phyloP scores from a whole-genome alignment of 2,329 filamentous ascomycete genomes.

The Cryphonectria carpinicola region DNA sequence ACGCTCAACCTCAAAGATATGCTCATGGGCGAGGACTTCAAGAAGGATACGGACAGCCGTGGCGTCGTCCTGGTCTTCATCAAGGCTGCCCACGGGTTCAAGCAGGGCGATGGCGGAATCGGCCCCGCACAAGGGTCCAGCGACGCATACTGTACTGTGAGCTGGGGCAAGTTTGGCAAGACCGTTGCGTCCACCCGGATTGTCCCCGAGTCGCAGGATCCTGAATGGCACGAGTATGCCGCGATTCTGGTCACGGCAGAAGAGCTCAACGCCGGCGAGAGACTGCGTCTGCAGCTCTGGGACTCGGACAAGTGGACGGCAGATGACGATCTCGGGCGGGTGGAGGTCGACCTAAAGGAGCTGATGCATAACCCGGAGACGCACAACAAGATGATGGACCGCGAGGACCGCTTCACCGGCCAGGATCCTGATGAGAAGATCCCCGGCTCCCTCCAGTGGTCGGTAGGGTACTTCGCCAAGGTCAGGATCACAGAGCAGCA shows the following conservation, averaged over 20 bases:
- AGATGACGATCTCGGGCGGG: constrained; percentile 74
- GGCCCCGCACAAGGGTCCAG: constrained; percentile 65
- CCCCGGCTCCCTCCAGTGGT: constrained; percentile 72
- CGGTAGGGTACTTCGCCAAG: constrained; percentile 73
- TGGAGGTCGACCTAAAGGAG: constrained; percentile 69
- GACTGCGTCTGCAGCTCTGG: constrained; percentile 72
- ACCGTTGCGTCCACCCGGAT: constrained; percentile 69
- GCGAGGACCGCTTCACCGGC: constrained; percentile 67
- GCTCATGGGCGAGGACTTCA: constrained; percentile 78
- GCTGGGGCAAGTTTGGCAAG: constrained; percentile 79
- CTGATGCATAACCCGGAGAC: constrained; percentile 64
- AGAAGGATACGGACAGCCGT: constrained; percentile 69
- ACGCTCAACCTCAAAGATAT: constrained; percentile 77
- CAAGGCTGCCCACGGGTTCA: constrained; percentile 70
- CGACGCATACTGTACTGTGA: constrained; percentile 73
- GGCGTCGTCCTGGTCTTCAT: constrained; percentile 70
- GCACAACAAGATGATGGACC: constrained; percentile 63
- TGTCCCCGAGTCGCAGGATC: constrained; percentile 66
- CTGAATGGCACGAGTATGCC: constrained; percentile 71
- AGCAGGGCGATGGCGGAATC: constrained; percentile 68
- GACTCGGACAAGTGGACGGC: constrained; percentile 74
- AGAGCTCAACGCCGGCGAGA: constrained; percentile 73
- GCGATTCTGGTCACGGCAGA: constrained; percentile 71
- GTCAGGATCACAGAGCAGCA: constrained; percentile 65
- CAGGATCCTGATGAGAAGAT: constrained; percentile 68